Evolutionary conservation across 2,329 filamentous ascomycete genomes (phyloP).

Genomic region (Fusarium sp.): DNA sequence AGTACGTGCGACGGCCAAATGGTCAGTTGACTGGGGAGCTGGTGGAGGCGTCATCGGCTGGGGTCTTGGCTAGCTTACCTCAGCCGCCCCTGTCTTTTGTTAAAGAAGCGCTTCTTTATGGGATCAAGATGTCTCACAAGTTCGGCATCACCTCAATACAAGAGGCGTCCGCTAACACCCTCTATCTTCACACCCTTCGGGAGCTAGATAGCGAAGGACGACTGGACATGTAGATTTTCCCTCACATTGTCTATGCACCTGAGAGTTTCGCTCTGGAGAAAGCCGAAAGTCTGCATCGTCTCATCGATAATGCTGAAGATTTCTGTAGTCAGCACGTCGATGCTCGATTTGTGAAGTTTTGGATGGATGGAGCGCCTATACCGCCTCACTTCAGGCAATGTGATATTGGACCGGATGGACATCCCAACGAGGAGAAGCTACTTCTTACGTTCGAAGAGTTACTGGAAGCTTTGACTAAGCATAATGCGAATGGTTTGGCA

Average conservation of each 20-base stretch:
- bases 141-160: background rate
- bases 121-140: background rate
- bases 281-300: background rate
- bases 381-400: background rate
- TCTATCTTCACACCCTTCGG: background rate
- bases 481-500: background rate
- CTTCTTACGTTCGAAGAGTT: background rate
- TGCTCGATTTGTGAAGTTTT: background rate
- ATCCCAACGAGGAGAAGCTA: background rate
- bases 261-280: background rate
- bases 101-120: background rate
- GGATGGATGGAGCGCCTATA: background rate
- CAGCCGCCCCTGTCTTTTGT: background rate
- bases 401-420: background rate
- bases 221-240: background rate
- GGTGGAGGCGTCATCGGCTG: background rate
- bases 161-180: background rate
- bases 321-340: background rate
- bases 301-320: background rate
- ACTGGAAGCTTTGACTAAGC: background rate
- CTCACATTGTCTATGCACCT: background rate
- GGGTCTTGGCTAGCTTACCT: background rate
- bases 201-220: background rate
- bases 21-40: background rate
- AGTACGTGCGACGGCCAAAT: background rate